Base-by-base conservation (phyloP, 2,329 filamentous ascomycete species). In the Triangularia verruculosa region DNA sequence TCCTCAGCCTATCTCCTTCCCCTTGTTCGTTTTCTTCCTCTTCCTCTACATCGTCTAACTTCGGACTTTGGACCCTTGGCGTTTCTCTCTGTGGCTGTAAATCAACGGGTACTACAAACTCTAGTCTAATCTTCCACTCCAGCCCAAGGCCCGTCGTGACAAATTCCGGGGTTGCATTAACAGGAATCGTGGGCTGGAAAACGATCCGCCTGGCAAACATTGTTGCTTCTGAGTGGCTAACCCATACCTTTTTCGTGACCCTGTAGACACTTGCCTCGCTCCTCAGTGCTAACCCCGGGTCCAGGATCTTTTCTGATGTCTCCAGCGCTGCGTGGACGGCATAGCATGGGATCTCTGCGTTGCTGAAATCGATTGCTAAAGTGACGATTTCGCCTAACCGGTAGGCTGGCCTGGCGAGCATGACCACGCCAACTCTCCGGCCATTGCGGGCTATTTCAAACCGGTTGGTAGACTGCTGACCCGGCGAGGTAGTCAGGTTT, bases 361-460 rank as follows among this genome's bases (percentile, higher is more conserved):
- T 83, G 0, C 85, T 83, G 72, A 98, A 96, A 75, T 98, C 93
- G 64, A 99, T 86, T 0, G 88, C 90, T 69, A 92, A 89, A 12
- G 88, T 91, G 53, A 98, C 87, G 0, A 89, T 88, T 76, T 99
- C 95, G 64, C 95, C 95, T 0, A 99, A 82, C 53, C 93, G 86
- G 78, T 96, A 97, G 0, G 93, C 88, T 0, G 95, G 92, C 9
- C 95, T 88, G 4, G 93, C 90, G 30, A 99, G 84, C 77, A 93
- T 93, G 61, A 99, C 86, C 5, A 96, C 92, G 2, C 91, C 94
- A 12, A 99, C 93, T n/a, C 89, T 89, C 62, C 89, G 88, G n/a
- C 93, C 93, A 72, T 93, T 93, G 13, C 94, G 90, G 12, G 94
- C 89, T 74, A 99, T 98, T 73, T 97, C 93, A 74, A 98, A 99